Base-by-base conservation (phyloP, 768 basidiomycete species). In the Hemileccinum impolitum region DNA sequence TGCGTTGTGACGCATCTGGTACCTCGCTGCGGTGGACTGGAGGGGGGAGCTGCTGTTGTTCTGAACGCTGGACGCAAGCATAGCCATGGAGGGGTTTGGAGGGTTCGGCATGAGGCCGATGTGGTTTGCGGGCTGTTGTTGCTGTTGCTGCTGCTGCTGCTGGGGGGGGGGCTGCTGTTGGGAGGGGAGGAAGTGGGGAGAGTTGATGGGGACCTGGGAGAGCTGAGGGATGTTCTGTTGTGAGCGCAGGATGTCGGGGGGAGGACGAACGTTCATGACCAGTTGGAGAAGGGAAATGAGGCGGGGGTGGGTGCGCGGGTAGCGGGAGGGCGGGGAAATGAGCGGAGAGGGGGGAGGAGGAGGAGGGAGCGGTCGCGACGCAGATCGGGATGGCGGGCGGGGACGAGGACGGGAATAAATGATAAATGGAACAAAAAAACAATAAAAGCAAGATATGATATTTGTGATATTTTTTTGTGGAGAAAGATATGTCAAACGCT, bases 251-350 rank as follows among this genome's bases (percentile, higher is more conserved):
- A 81, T 70, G 56, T 81, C 75, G 53, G 58, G 47, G 46, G 57
- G 55, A 32, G 62, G 65, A 47, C 74, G 78, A 57, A 68, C 62
- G 73, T 80, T 82, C 79, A 82, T 82, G 39, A 23, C 28, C 21
- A 1, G 38, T n/a, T 12, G 32, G 17, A 9, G 23, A 21, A 31
- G 40, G 39, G 51, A 45, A 54, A 54, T 48, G 30, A 44, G 17
- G 40, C 39, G 21, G 17, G 43, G 14, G 41, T 12, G 21, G 43
- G 19, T 12, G 49, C 46, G 59, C 39, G 21, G 21, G 14, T 19
- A 46, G 42, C n/a, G 26, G 11, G 35, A 19, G 18, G 47, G 36
- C 28, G 46, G 48, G 25, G 26, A 48, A n/a, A 45, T 14, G 31
- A 46, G 31, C 51, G 49, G 43, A 7, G 17, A 26, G 17, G 31